A percentile compares a stretch with the other conserved stretches of the same genome.
Conservation (phyloP, 1,284 basidiomycete genomes). For the Ganoderma lucidum region DNA sequence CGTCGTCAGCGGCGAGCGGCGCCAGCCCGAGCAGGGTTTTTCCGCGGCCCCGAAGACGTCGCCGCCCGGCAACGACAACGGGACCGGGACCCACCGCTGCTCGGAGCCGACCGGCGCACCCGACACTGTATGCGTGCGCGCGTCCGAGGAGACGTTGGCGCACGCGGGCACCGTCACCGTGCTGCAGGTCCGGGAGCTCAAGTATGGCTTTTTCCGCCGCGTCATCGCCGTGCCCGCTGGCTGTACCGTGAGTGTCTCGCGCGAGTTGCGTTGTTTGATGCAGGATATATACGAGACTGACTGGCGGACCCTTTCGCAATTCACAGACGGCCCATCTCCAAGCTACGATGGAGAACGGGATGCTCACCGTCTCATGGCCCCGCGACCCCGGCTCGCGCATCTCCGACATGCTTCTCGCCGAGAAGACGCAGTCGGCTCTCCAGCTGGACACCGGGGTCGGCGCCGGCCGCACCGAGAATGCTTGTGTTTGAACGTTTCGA, state of each 20-base stretch:
- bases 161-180: slow-evolving; percentile 12
- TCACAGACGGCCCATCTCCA: slow-evolving; percentile 27
- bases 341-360: slow-evolving; percentile 34
- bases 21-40: slow-evolving; percentile 32
- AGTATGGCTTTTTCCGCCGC: slow-evolving; percentile 60
- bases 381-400: slow-evolving; percentile 25
- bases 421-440: neutral
- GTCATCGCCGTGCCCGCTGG: slow-evolving; percentile 40
- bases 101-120: neutral
- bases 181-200: slow-evolving; percentile 53
- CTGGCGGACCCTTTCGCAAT: neutral
- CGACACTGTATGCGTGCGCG: slow-evolving; percentile 11
- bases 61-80: neutral
- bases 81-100: neutral
- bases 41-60: slow-evolving; percentile 5
- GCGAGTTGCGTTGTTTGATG: too few relatives aligned
- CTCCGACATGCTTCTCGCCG: neutral
- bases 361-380: slow-evolving; percentile 38
- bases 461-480: neutral
- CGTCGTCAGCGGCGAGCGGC: slow-evolving; percentile 57
- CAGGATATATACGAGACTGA: slow-evolving; percentile 4
- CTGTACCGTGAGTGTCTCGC: slow-evolving; percentile 19
- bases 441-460: neutral
- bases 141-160: neutral
- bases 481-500: slow-evolving; percentile 2